phyloP scores from a whole-genome alignment of 208 protist genomes.

The Entamoeba dispar region DNA sequence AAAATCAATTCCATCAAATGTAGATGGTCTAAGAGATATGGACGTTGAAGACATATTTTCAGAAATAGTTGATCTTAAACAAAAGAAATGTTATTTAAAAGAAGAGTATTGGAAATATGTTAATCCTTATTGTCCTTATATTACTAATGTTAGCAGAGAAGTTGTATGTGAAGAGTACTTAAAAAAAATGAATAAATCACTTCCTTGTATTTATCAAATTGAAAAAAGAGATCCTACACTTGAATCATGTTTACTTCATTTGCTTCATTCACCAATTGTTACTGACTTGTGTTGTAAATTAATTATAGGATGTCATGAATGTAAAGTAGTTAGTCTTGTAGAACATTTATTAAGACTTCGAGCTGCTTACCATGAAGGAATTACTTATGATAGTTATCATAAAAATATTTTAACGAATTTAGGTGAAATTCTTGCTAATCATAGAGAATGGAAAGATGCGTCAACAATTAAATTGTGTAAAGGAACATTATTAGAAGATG shows the following conservation, averaged over 20 bases:
- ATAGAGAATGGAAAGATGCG: background rate
- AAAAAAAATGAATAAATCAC: background rate
- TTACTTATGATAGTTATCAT: background rate
- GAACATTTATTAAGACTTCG: background rate
- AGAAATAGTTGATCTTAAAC: background rate
- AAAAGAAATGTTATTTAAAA: background rate
- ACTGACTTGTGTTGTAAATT: background rate
- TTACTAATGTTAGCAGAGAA: background rate
- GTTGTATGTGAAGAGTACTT: background rate
- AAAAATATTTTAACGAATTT: background rate
- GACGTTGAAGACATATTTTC: background rate
- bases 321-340: background rate
- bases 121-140: background rate
- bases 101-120: background rate
- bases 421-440: background rate
- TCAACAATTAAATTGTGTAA: background rate
- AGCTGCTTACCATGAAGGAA: background rate
- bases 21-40: background rate
- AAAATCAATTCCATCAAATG: background rate
- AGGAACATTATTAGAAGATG: background rate
- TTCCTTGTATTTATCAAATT: background rate
- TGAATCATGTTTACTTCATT: background rate
- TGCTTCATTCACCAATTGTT: background rate
- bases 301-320: background rate
- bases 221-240: background rate